Conservation (phyloP, 441 rosid genomes). For the Erodium trifolium region DNA sequence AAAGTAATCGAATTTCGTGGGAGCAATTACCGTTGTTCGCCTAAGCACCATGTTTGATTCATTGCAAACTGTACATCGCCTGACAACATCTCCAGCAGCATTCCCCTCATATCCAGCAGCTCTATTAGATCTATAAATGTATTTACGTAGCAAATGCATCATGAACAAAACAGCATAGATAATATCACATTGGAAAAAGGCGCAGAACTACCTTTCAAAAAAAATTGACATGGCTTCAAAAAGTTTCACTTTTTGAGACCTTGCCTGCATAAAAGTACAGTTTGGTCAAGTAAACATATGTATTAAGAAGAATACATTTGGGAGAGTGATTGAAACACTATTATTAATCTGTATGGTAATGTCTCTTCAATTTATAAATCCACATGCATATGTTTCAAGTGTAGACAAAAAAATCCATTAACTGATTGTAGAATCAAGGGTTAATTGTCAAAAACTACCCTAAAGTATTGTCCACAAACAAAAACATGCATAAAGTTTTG, state of each 20-base stretch:
- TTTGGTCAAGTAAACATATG: background rate
- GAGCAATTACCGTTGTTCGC: conserved; percentile 55
- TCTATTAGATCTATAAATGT: conserved; percentile 48
- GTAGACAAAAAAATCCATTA: background rate
- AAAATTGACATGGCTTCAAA: conserved; percentile 83
- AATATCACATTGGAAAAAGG: conserved; percentile 2
- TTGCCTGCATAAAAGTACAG: conserved; percentile 51
- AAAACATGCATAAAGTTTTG: too few species aligned
- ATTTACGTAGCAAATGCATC: background rate
- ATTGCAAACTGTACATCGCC: conserved; percentile 66
- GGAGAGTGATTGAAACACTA: background rate
- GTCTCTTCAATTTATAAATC: background rate
- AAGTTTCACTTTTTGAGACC: conserved; percentile 64
- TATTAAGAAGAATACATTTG: background rate
- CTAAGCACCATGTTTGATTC: conserved; percentile 86
- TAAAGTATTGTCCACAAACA: too few species aligned
- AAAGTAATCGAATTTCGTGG: background rate
- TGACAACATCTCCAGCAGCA: conserved; percentile 53
- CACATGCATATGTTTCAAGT: background rate
- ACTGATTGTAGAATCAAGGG: background rate
- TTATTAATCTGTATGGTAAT: background rate
- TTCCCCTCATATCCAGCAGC: conserved; percentile 49
- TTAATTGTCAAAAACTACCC: too few species aligned
- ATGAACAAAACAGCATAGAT: background rate
- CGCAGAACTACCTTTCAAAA: conserved; percentile 61